A percentile compares a stretch with the other conserved stretches of the same genome.
These are phyloP conservation scores for Metschnikowia corniflorae DNA, from an alignment of 805 yeast species.

Conservation along the genomic window DNA sequence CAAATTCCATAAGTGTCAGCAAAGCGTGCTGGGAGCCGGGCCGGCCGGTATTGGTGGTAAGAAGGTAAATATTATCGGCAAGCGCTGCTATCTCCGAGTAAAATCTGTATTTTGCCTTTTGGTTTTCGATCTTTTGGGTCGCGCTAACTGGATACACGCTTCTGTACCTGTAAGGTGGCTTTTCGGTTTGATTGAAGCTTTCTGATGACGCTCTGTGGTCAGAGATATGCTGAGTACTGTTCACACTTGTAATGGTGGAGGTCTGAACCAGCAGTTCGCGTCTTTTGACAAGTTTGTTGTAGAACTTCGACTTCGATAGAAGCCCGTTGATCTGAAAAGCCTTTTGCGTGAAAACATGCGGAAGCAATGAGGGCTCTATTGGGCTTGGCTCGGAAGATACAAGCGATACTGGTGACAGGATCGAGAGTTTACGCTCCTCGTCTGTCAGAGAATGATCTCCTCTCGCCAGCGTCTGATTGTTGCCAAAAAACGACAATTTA, in stretches of 20 bases:
- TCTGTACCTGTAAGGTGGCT: not conserved
- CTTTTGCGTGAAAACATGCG: conserved; percentile 1
- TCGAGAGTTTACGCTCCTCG: conserved; percentile 2
- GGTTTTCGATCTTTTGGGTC: conserved; percentile 28
- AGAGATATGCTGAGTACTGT: conserved; percentile 23
- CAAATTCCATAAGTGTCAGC: conserved; percentile 32
- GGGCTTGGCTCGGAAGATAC: too few relatives aligned
- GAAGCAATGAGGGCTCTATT: too few relatives aligned
- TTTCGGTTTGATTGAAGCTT: conserved; percentile 12
- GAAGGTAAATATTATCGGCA: conserved; percentile 12
- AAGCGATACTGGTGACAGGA: too few relatives aligned
- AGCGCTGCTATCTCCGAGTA: conserved; percentile 28
- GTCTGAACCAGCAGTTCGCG: conserved; percentile 29
- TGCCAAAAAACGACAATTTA: conserved; percentile 13
- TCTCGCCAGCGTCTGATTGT: too few relatives aligned
- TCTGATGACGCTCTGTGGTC: conserved; percentile 20
- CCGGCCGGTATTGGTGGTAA: conserved; percentile 10
- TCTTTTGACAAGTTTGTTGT: conserved; percentile 34
- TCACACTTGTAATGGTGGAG: conserved; percentile 12
- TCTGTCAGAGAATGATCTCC: too few relatives aligned
- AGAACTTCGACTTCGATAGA: conserved; percentile 33
- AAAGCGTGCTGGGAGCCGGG: conserved; percentile 18
- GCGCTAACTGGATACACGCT: not conserved
- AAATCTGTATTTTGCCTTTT: conserved; percentile 32
- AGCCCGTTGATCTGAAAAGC: conserved; percentile 18